Evolutionary conservation across 805 yeast species (phyloP).

Genomic region (Zygoascus tannicola): DNA sequence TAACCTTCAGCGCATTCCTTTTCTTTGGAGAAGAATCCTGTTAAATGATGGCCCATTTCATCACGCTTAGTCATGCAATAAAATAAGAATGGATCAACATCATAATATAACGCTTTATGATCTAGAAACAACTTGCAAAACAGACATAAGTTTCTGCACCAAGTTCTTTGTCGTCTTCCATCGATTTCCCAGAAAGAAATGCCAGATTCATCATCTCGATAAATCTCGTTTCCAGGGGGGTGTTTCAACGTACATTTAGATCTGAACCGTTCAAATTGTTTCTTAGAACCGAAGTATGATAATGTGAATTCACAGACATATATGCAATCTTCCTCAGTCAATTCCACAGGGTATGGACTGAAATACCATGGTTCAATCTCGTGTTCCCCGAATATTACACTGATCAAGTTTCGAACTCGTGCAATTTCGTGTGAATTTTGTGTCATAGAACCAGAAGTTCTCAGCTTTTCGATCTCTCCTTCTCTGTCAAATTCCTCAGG

Average conservation of each 20-base stretch:
- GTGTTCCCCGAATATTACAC: conserved; percentile 77
- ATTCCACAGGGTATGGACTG: conserved; percentile 91
- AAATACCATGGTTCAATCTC: conserved; percentile 98
- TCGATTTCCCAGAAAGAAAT: conserved; percentile 96
- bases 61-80: conserved; percentile 92
- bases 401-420: conserved; percentile 72
- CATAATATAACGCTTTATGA: conserved; percentile 93
- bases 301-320: conserved; percentile 88
- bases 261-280: conserved; percentile 89
- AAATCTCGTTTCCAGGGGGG: conserved; percentile 98
- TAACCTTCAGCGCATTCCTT: conserved; percentile 92
- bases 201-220: conserved; percentile 67
- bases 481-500: conserved; percentile 74
- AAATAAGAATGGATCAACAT: conserved; percentile 94
- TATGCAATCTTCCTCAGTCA: conserved; percentile 83
- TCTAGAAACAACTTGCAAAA: conserved; percentile 85
- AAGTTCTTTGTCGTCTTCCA: conserved; percentile 89
- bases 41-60: conserved; percentile 87
- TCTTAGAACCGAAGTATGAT: conserved; percentile 77
- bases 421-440: conserved; percentile 83
- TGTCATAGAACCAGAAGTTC: conserved; percentile 97
- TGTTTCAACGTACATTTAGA: conserved; percentile 80
- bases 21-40: conserved; percentile 94
- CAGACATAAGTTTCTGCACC: conserved; percentile 94
- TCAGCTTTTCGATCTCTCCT: conserved; percentile 82